Evolutionary conservation across 2,329 filamentous ascomycete species (phyloP), one percentile per base, ranked within the genome.

Genomic region (Emergomyces orientalis): DNA sequence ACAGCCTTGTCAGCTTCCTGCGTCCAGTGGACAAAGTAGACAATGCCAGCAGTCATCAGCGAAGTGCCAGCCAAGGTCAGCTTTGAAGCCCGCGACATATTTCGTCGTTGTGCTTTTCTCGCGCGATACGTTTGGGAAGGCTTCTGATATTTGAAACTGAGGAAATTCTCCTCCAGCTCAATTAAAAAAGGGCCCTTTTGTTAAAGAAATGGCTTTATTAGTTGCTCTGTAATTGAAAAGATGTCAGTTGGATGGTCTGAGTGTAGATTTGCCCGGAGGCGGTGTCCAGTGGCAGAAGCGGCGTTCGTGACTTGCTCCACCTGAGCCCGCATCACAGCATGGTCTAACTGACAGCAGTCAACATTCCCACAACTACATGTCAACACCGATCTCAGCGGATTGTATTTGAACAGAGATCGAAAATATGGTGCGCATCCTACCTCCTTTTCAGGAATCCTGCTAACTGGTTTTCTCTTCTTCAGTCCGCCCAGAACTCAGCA

Each of bases 401-500:
- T 59, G 14, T 43, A 25, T 30, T 13, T 22, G 17, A 59, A 43
- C 11, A 32, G 27, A 27, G 27, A 13, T 56, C 27, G 25, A 62
- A 60, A 47, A 63, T 54, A 63, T 59, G 62, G 64, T n/a, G 45
- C 22, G 19, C 3, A 9, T 9, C 25, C 45, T 32, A 34, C 17
- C n/a, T 5, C 11, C 6, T 14, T 59, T 43, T 47, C 17, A 30
- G 41, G 25, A 11, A n/a, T 45, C 22, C n/a, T 60, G 51, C 43
- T 59, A 52, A 58, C 62, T 60, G 32, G 22, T 49, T 9, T 27
- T 47, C 47, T 19, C 37, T 22, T 57, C 19, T 17, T n/a, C 55
- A 65, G 65, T 94, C 94, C 76, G 94, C 93, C 75, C 94, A 97
- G 81, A 97, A 97, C 83, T 97, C 94, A 69, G 88, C 90, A 73